These are phyloP conservation scores for Globisporangium emineosum DNA, from an alignment of 352 stramenopile species.

Conservation along the genomic window DNA sequence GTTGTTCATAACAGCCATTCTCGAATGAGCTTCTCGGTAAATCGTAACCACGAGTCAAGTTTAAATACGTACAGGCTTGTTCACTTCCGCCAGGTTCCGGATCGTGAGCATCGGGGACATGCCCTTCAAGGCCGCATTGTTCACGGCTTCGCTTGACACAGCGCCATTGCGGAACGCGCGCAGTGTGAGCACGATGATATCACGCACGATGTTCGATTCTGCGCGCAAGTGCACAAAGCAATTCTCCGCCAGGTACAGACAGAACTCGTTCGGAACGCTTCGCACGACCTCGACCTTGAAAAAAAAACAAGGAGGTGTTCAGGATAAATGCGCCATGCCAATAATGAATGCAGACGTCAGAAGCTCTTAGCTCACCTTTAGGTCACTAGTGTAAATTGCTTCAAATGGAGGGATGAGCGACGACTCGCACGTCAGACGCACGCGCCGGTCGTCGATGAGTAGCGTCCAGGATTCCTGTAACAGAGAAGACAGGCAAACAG, in stretches of 20 bases:
- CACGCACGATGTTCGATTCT: constrained; percentile 67
- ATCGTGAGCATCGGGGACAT: constrained; percentile 69
- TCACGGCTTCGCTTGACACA: constrained; percentile 41
- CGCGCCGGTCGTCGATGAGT: constrained; percentile 70
- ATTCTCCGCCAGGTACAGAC: constrained; percentile 49
- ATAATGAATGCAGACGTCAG: constrained; percentile 12
- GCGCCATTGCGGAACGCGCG: constrained; percentile 68
- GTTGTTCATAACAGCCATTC: neutral
- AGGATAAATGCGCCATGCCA: neutral
- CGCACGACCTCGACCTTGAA: constrained; percentile 49
- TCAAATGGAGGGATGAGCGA: constrained; percentile 78
- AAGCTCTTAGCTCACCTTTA: constrained; percentile 58
- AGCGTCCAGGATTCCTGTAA: constrained; percentile 79
- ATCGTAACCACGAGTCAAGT: neutral
- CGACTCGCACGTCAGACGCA: constrained; percentile 78
- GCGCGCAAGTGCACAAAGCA: constrained; percentile 68
- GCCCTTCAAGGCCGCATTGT: constrained; percentile 42
- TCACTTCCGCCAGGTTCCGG: constrained; percentile 49
- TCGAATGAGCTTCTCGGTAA: neutral
- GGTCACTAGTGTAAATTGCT: constrained; percentile 65
- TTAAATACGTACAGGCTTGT: constrained; percentile 27
- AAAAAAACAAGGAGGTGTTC: neutral
- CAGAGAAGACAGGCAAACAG: neutral
- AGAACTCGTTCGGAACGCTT: constrained; percentile 61
- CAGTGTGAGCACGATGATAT: constrained; percentile 83